Evolutionary conservation across 2,329 filamentous ascomycete genomes (phyloP).

Genomic region (Fusarium anguioides): DNA sequence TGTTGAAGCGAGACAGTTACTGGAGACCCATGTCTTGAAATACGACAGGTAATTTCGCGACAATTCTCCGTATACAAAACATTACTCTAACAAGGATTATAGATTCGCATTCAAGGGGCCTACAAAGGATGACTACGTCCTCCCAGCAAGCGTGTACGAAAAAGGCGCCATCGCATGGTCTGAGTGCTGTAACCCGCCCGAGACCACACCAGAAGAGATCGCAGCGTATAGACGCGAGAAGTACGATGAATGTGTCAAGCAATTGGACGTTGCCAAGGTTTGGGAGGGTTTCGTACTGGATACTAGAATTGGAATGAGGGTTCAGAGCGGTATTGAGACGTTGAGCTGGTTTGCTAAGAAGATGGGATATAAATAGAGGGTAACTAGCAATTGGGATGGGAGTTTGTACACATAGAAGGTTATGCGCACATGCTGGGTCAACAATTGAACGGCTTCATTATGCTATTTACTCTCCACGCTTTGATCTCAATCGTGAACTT

Average conservation of each 20-base stretch:
- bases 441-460: not conserved
- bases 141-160: conserved; percentile 85
- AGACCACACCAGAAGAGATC: conserved; percentile 46
- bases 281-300: conserved; percentile 82
- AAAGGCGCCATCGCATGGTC: conserved; percentile 85
- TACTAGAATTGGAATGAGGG: conserved; percentile 77
- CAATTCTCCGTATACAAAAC: fast-evolving
- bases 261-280: conserved; percentile 73
- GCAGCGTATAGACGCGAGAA: conserved; percentile 58
- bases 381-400: not conserved
- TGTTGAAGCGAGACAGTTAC: conserved; percentile 71
- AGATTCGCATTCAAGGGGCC: conserved; percentile 68
- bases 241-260: conserved; percentile 70
- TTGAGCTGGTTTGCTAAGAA: conserved; percentile 65
- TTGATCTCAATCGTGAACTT: conserved; percentile 44
- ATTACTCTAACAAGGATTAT: conserved; percentile 10
- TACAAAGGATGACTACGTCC: conserved; percentile 75
- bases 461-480: conserved; percentile 18
- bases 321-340: conserved; percentile 76
- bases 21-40: conserved; percentile 72
- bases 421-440: not conserved
- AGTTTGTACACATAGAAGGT: conserved; percentile 30
- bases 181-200: conserved; percentile 63
- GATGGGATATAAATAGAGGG: conserved; percentile 50
- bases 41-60: conserved; percentile 68